phyloP scores from a whole-genome alignment of 768 basidiomycete species.

The Mycena epipterygia region DNA sequence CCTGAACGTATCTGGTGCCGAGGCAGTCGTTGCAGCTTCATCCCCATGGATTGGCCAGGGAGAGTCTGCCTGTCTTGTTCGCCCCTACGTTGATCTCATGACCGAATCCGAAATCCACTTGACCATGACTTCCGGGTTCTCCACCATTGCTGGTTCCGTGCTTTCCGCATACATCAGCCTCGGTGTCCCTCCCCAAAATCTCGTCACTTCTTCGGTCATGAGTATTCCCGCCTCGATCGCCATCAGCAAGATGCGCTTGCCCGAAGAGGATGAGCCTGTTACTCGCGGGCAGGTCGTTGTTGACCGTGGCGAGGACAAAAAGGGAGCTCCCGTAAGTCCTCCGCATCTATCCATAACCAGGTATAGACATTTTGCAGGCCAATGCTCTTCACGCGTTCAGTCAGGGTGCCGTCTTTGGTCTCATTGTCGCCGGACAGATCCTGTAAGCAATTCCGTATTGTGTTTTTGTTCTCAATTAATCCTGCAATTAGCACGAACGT shows the following conservation, averaged over 20 bases:
- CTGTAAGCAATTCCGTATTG: conserved; percentile 60
- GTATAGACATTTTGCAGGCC: conserved; percentile 49
- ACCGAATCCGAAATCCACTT: conserved; percentile 46
- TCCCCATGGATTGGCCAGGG: conserved; percentile 94
- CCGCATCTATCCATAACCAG: neutral
- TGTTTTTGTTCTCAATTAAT: conserved; percentile 26
- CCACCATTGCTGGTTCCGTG: conserved; percentile 93
- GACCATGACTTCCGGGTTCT: conserved; percentile 93
- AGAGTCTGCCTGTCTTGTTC: conserved; percentile 89
- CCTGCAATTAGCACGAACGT: conserved; percentile 74
- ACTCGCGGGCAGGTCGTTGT: conserved; percentile 86
- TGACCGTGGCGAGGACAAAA: conserved; percentile 78
- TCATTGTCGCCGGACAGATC: conserved; percentile 90
- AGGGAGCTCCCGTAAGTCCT: conserved; percentile 63
- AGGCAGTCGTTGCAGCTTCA: conserved; percentile 92
- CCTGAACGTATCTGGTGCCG: conserved; percentile 93
- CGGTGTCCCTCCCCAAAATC: conserved; percentile 84
- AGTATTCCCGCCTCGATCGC: conserved; percentile 95
- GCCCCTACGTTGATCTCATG: conserved; percentile 77
- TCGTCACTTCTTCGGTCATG: conserved; percentile 93
- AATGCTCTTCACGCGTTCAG: conserved; percentile 94
- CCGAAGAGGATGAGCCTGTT: conserved; percentile 88
- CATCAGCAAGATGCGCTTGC: conserved; percentile 89
- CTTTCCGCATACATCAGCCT: conserved; percentile 85
- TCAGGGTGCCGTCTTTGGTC: conserved; percentile 86